Conservation (phyloP, 305 asterid species). For the Coffea humblotiana region DNA sequence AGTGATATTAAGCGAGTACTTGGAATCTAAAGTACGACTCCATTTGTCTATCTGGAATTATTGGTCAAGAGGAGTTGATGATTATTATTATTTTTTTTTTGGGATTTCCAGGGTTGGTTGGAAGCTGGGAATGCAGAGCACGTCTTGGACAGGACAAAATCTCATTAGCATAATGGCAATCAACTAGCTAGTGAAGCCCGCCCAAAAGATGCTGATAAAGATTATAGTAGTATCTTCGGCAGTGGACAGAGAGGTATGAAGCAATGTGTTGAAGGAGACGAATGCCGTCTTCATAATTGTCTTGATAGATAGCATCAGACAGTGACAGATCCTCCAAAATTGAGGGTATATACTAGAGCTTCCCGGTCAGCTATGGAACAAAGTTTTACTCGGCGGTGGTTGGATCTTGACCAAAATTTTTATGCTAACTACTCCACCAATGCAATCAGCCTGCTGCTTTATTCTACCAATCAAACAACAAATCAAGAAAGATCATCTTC, state of each 20-base stretch:
- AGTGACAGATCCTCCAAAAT: conserved; percentile 4
- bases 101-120: background rate
- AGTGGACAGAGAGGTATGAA: background rate
- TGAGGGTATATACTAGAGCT: background rate
- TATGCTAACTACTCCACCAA: conserved; percentile 21
- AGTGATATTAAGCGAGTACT: too few species aligned
- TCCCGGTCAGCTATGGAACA: conserved; percentile 21
- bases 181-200: background rate
- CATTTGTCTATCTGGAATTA: background rate
- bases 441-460: background rate
- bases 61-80: background rate
- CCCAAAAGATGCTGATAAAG: background rate
- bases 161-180: background rate
- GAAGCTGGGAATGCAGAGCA: background rate
- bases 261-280: background rate
- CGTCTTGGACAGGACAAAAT: background rate
- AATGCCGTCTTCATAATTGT: background rate
- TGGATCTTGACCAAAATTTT: conserved; percentile 23
- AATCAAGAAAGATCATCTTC: background rate
- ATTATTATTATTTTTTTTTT: background rate
- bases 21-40: background rate
- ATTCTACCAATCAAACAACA: conserved; percentile 1
- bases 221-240: background rate
- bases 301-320: background rate
- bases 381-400: conserved; percentile 7